Conservation (phyloP, 1,139 yeast species). For the Blastobotrys capitulatus region DNA sequence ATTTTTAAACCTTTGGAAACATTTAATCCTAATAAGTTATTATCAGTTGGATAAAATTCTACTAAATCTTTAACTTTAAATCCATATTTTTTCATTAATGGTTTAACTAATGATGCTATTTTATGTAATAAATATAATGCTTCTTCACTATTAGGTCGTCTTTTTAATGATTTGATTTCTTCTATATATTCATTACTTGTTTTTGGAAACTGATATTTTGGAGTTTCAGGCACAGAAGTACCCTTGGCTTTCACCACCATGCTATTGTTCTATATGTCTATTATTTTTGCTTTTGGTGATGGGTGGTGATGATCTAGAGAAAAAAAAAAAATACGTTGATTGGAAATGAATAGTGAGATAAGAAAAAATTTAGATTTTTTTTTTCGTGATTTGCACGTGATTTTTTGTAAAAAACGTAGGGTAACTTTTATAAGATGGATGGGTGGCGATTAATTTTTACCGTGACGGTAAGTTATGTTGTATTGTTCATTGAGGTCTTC, state of each 20-base stretch:
- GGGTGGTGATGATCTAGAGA: no score
- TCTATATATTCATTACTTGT: conserved; percentile 16
- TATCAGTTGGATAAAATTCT: conserved; percentile 80
- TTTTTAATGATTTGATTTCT: conserved; percentile 23
- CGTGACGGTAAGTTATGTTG: no score
- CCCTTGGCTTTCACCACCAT: neutral
- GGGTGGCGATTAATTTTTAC: no score
- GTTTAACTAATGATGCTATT: conserved; percentile 38
- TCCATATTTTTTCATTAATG: conserved; percentile 64
- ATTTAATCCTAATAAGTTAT: conserved; percentile 68
- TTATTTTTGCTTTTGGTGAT: no score
- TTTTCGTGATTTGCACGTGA: no score
- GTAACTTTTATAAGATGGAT: no score
- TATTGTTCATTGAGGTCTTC: no score
- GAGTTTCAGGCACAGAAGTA: neutral
- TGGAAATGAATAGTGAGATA: no score
- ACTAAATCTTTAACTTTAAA: conserved; percentile 64
- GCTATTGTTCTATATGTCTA: neutral
- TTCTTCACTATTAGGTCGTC: conserved; percentile 25
- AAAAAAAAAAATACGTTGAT: neutral
- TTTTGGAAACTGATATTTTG: conserved; percentile 3
- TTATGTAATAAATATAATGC: conserved; percentile 31
- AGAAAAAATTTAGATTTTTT: no score
- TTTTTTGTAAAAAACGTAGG: no score
- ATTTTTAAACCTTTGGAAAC: conserved; percentile 81